A percentile compares a stretch with the other conserved stretches of the same genome.
Conservation (phyloP, 1,284 basidiomycete genomes). For the Marasmius oreades region DNA sequence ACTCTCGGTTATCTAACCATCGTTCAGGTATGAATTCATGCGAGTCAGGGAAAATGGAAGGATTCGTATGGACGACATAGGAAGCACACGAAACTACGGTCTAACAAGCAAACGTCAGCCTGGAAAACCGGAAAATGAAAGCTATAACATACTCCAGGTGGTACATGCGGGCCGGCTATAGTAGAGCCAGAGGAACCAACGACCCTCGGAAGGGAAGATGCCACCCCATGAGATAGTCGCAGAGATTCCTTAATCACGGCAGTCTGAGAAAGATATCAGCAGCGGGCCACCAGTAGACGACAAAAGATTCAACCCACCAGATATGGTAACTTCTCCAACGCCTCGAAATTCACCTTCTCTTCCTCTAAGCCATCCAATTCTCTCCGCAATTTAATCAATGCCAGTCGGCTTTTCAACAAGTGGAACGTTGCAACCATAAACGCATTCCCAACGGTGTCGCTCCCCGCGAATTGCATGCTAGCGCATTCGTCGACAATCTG, state of each 20-base stretch:
- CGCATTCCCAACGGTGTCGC: constrained; percentile 13
- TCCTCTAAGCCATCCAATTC: constrained; percentile 16
- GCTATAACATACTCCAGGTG: constrained; percentile 5
- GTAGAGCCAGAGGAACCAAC: constrained; percentile 1
- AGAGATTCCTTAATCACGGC: constrained; percentile 14
- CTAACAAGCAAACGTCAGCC: not conserved
- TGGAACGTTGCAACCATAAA: constrained; percentile 13
- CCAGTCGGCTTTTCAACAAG: constrained; percentile 5
- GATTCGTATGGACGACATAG: constrained; percentile 8
- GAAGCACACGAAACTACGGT: constrained; percentile 9
- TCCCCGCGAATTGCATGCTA: constrained; percentile 11
- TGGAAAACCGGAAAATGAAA: not conserved
- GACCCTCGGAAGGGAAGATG: constrained; percentile 8
- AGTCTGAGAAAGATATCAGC: not conserved
- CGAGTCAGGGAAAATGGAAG: constrained; percentile 6
- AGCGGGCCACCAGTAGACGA: not conserved
- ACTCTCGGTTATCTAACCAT: constrained; percentile 3
- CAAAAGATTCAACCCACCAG: constrained; percentile 9
- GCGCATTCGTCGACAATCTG: constrained; percentile 16
- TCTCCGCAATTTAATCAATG: constrained; percentile 3
- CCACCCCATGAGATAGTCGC: constrained; percentile 8
- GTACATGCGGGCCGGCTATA: constrained; percentile 9
- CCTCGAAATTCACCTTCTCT: constrained; percentile 3
- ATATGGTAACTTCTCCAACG: constrained; percentile 18
- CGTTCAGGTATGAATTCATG: constrained; percentile 10